phyloP scores from a whole-genome alignment of 345 rosid genomes.

The Durio zibethinus region DNA sequence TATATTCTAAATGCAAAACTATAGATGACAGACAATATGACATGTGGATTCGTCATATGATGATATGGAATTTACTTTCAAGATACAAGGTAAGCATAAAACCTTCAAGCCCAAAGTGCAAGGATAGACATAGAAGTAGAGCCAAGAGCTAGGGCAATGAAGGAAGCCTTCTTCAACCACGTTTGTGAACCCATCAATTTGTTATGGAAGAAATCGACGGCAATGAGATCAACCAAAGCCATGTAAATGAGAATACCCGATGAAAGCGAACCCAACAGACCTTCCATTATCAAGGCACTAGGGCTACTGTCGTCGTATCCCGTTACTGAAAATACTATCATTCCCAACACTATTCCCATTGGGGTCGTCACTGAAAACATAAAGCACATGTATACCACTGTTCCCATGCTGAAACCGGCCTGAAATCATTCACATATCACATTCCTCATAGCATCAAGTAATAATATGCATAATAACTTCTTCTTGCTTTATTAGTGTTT shows the following conservation, averaged over 20 bases:
- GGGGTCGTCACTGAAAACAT: constrained; percentile 94
- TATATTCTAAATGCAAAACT: too few species aligned
- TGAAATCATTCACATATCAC: constrained; percentile 29
- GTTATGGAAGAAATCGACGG: constrained; percentile 86
- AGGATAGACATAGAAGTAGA: constrained; percentile 88
- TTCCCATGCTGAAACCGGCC: constrained; percentile 77
- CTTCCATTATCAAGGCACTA: constrained; percentile 81
- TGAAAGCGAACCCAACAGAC: constrained; percentile 75
- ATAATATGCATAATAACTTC: background rate
- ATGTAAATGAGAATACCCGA: constrained; percentile 89
- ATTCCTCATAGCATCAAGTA: background rate
- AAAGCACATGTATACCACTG: constrained; percentile 81
- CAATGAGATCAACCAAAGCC: constrained; percentile 92
- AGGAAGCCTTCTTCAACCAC: constrained; percentile 72
- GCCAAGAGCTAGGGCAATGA: constrained; percentile 59
- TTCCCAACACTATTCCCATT: constrained; percentile 77
- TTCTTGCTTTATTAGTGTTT: too few species aligned
- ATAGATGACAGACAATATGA: too few species aligned
- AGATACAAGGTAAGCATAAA: background rate
- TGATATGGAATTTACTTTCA: background rate
- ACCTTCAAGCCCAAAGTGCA: constrained; percentile 79
- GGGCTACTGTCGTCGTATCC: constrained; percentile 82
- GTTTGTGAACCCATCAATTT: constrained; percentile 62
- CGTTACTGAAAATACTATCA: constrained; percentile 67
- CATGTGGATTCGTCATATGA: background rate